These are phyloP conservation scores for Colletotrichum sp. DNA, from an alignment of 2,329 filamentous ascomycete species.

Conservation along the genomic window DNA sequence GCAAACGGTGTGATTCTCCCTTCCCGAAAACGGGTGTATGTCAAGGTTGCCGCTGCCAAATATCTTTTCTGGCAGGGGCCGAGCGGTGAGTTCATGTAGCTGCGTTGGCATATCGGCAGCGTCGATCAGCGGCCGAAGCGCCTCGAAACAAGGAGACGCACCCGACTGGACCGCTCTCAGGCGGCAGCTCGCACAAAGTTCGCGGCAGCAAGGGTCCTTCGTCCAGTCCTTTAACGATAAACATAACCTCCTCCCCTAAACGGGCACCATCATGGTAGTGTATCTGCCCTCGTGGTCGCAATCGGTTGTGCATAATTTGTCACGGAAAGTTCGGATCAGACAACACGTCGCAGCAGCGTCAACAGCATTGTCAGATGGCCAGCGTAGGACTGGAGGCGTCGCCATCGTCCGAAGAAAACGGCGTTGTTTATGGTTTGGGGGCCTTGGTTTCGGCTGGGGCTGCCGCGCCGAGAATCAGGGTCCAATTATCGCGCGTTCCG, in stretches of 20 bases:
- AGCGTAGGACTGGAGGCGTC: not conserved
- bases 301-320: not conserved
- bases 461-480: not conserved
- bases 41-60: not conserved
- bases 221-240: not conserved
- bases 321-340: not conserved
- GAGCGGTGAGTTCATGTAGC: not conserved
- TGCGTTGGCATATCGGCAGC: not conserved
- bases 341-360: not conserved
- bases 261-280: not conserved
- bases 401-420: not conserved
- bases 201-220: not conserved
- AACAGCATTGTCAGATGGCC: not conserved
- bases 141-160: not conserved
- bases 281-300: not conserved
- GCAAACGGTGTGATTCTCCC: not conserved
- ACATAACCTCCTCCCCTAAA: not conserved
- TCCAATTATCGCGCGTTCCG: not conserved
- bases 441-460: not conserved
- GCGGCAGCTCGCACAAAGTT: not conserved
- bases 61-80: fast-evolving
- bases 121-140: not conserved
- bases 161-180: not conserved
- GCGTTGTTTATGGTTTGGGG: not conserved
- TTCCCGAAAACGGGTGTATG: not conserved